Percentiles rank a stretch among this genome's conserved stretches.
Evolutionary conservation across 192 early-diverging fungal species (phyloP).

Genomic region (Mortierella antarctica): DNA sequence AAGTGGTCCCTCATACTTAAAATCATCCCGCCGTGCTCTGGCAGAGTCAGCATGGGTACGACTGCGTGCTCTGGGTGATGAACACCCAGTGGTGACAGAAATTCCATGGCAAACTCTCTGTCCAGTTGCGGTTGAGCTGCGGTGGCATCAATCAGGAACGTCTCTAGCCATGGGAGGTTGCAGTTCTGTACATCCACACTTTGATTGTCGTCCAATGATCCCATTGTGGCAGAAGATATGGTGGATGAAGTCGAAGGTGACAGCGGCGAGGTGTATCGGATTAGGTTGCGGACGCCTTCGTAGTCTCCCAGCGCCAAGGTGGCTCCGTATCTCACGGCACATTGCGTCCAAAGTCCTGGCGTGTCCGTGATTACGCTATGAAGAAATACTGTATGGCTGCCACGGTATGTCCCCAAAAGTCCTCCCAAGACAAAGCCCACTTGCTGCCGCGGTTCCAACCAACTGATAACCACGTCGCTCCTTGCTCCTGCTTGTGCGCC

Average conservation of each 20-base stretch:
- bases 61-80: conserved; percentile 57
- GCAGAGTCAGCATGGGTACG: conserved; percentile 68
- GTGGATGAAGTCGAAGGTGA: too few relatives aligned
- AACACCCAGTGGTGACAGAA: conserved; percentile 52
- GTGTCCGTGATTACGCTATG: conserved; percentile 65
- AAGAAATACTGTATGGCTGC: conserved; percentile 71
- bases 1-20: conserved; percentile 69
- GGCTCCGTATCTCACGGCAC: conserved; percentile 63
- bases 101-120: conserved; percentile 22
- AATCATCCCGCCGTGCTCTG: conserved; percentile 80
- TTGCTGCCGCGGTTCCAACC: conserved; percentile 87
- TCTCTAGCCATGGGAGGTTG: conserved; percentile 29
- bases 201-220: too few relatives aligned
- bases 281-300: conserved; percentile 23
- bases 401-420: conserved; percentile 73
- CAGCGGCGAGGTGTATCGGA: background rate
- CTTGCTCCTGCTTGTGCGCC: background rate
- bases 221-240: too few relatives aligned
- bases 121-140: conserved; percentile 64
- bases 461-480: conserved; percentile 65
- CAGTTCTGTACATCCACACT: too few relatives aligned
- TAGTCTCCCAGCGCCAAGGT: conserved; percentile 34
- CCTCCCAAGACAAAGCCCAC: conserved; percentile 75
- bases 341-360: conserved; percentile 72
- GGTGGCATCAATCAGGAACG: conserved; percentile 69